Conservation (phyloP, 495 filamentous ascomycete species). For the Xylaria scruposa region DNA sequence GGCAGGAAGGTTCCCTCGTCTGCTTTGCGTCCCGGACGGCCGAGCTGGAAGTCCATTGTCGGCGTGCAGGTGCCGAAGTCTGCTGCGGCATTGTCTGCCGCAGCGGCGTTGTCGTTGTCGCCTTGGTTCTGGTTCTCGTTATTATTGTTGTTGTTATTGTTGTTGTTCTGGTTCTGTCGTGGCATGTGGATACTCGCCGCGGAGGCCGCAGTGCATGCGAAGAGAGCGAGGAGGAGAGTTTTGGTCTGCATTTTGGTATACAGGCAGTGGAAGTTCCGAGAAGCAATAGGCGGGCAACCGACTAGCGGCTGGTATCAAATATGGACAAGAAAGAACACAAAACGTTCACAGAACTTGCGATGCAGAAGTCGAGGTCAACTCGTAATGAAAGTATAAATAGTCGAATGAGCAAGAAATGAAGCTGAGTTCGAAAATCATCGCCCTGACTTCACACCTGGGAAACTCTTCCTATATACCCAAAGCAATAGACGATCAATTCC, state of each 20-base stretch:
- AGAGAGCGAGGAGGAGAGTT: conserved; percentile 37
- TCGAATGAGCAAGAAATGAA: background rate
- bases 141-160: background rate
- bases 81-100: background rate
- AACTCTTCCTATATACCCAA: background rate
- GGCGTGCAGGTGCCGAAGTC: conserved; percentile 60
- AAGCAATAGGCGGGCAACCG: background rate
- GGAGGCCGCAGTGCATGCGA: conserved; percentile 34
- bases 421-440: background rate
- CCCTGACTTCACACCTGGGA: background rate
- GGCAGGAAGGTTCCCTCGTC: conserved; percentile 60
- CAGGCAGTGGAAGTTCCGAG: background rate
- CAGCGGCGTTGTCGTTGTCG: background rate
- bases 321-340: background rate
- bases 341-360: conserved; percentile 10
- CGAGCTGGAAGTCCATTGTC: conserved; percentile 59
- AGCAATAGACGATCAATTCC: conserved; percentile 6
- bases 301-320: background rate
- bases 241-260: conserved; percentile 46
- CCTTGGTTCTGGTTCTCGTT: too few relatives aligned
- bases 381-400: background rate
- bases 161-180: conserved; percentile 6
- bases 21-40: conserved; percentile 49
- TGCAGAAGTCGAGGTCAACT: conserved; percentile 1
- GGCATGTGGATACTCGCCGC: background rate